A percentile compares a stretch with the other conserved stretches of the same genome.
Conservation (phyloP, 2,329 filamentous ascomycete species). For the Ilyonectria destructans region DNA sequence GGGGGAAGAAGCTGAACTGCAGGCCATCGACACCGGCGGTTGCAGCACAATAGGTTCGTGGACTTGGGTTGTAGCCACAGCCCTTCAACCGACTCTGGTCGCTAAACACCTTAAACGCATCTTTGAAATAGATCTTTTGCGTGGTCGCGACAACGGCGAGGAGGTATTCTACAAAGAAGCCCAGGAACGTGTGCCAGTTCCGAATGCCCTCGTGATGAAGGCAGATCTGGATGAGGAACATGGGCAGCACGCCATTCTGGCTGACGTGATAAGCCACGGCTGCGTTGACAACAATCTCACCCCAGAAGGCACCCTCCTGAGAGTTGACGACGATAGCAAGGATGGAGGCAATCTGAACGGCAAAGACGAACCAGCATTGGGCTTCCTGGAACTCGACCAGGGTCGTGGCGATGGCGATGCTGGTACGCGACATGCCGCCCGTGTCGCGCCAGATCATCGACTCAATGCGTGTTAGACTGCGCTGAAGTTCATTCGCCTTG, state of each 20-base stretch:
- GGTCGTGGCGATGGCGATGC: conserved; percentile 58
- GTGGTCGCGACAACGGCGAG: conserved; percentile 57
- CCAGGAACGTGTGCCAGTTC: conserved; percentile 59
- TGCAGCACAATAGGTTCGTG: conserved; percentile 57
- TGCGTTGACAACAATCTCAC: conserved; percentile 58
- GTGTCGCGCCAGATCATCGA: conserved; percentile 58
- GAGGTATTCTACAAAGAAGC: conserved; percentile 58
- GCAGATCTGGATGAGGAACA: conserved; percentile 58
- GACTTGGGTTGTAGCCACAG: conserved; percentile 57
- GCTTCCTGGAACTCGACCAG: conserved; percentile 60
- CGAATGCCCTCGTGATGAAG: conserved; percentile 59
- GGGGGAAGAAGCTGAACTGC: conserved; percentile 56
- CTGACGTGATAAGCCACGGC: conserved; percentile 57
- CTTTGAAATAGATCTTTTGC: conserved; percentile 55
- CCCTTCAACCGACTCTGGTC: conserved; percentile 51
- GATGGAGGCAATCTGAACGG: conserved; percentile 59
- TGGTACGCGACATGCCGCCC: conserved; percentile 56
- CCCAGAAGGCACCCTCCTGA: conserved; percentile 59
- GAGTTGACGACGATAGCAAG: conserved; percentile 60
- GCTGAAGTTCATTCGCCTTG: conserved; percentile 46
- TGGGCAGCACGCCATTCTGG: conserved; percentile 57
- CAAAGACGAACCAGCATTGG: conserved; percentile 59
- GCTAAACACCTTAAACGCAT: conserved; percentile 55
- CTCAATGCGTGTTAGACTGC: conserved; percentile 54
- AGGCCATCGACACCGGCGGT: conserved; percentile 54